phyloP scores from a whole-genome alignment of 768 basidiomycete species.

The Panus rudis region DNA sequence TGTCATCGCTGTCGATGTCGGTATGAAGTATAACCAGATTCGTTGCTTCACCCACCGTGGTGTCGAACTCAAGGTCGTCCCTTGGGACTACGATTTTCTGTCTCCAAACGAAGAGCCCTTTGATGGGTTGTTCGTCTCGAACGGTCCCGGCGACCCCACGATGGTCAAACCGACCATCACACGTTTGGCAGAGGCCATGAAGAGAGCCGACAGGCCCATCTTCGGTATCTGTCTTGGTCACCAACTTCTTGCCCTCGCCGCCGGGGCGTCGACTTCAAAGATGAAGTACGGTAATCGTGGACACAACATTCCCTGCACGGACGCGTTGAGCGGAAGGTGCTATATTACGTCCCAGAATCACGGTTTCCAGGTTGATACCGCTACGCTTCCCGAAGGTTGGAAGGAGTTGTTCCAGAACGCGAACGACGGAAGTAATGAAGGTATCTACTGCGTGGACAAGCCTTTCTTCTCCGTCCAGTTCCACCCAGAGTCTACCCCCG shows the following conservation, averaged over 20 bases:
- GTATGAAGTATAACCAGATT: constrained; percentile 99
- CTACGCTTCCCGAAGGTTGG: constrained; percentile 78
- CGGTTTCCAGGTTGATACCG: constrained; percentile 88
- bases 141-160: constrained; percentile 95
- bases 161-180: constrained; percentile 69
- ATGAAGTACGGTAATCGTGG: constrained; percentile 99
- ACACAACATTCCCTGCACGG: constrained; percentile 97
- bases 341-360: constrained; percentile 99
- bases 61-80: constrained; percentile 93
- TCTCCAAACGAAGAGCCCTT: constrained; percentile 66
- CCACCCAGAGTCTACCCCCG: constrained; percentile 96
- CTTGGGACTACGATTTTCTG: constrained; percentile 93
- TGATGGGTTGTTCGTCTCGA: constrained; percentile 95
- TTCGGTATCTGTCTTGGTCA: constrained; percentile 99
- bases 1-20: constrained; percentile 89
- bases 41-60: constrained; percentile 91
- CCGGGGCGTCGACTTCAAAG: constrained; percentile 91
- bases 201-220: constrained; percentile 75
- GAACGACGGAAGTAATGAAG: constrained; percentile 96
- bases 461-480: constrained; percentile 99
- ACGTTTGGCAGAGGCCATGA: constrained; percentile 57
- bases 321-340: constrained; percentile 87
- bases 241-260: constrained; percentile 91
- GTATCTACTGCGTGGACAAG: constrained; percentile 86
- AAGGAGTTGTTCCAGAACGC: constrained; percentile 93